Evolutionary conservation across 495 filamentous ascomycete species (phyloP).

Genomic region (Cenococcum geophilum): DNA sequence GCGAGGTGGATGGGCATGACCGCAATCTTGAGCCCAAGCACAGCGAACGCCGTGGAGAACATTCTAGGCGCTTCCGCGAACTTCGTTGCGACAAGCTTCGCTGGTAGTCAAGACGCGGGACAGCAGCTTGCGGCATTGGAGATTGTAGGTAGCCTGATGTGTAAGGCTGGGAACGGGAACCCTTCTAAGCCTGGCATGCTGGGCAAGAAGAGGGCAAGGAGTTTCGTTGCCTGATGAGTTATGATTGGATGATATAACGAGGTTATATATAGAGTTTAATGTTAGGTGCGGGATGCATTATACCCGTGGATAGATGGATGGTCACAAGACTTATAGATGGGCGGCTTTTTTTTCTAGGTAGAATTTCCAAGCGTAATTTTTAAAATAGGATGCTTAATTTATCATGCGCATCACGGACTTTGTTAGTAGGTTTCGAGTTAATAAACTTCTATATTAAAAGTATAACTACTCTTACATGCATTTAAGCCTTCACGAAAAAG

Average conservation of each 20-base stretch:
- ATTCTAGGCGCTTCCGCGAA: slow-evolving; percentile 50
- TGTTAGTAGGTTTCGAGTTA: no score
- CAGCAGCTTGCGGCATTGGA: slow-evolving; percentile 54
- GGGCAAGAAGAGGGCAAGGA: not conserved
- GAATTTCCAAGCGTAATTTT: no score
- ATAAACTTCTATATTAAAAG: no score
- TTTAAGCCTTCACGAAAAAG: no score
- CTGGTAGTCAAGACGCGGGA: slow-evolving; percentile 43
- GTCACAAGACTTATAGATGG: no score
- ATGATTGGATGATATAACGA: not conserved
- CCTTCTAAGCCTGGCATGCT: not conserved
- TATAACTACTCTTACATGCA: no score
- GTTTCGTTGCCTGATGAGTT: not conserved
- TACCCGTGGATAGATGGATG: not conserved
- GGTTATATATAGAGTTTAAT: not conserved
- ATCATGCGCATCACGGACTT: no score
- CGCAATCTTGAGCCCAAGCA: slow-evolving; percentile 58
- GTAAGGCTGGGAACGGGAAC: not conserved
- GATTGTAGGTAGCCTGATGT: slow-evolving; percentile 36
- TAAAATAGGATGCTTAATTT: no score
- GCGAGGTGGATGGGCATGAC: slow-evolving; percentile 61
- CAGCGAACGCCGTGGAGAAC: slow-evolving; percentile 47
- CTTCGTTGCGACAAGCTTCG: slow-evolving; percentile 45
- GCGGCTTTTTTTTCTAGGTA: no score
- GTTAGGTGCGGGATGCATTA: not conserved